Evolutionary conservation across 495 filamentous ascomycete species (phyloP).

Genomic region (Pseudomonodictys pantanalensis): DNA sequence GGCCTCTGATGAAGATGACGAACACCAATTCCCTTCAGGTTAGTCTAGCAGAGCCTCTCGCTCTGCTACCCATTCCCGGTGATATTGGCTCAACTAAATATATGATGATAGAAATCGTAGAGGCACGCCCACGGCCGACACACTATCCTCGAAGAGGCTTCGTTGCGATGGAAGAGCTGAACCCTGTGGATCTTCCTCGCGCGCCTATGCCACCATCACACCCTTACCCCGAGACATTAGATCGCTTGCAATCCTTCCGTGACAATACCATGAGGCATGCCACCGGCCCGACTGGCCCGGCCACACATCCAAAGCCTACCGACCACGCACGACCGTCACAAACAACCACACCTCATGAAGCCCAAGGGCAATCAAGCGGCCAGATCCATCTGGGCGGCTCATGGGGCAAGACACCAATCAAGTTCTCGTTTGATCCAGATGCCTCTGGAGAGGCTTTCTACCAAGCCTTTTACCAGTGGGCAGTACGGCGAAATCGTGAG

Average conservation of each 20-base stretch:
- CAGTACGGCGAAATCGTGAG: constrained; percentile 1
- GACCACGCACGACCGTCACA: neutral
- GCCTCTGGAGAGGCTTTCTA: constrained; percentile 7
- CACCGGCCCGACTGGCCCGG: neutral
- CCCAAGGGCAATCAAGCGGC: neutral
- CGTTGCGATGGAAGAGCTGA: constrained; percentile 4
- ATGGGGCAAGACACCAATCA: constrained; percentile 9
- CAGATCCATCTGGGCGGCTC: neutral
- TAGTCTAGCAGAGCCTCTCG: neutral
- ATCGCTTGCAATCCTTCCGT: neutral
- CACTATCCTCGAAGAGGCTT: constrained; percentile 1
- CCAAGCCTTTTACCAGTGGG: constrained; percentile 10
- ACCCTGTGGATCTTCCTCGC: neutral
- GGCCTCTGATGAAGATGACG: neutral
- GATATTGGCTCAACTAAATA: neutral
- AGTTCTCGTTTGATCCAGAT: constrained; percentile 7
- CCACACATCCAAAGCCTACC: neutral
- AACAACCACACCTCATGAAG: constrained; percentile 1
- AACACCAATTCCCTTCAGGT: constrained; percentile 8
- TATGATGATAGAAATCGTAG: constrained; percentile 2
- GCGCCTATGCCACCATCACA: neutral
- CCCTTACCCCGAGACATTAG: neutral
- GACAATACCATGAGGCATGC: neutral
- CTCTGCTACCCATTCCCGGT: neutral
- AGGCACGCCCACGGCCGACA: neutral